phyloP scores from a whole-genome alignment of 495 filamentous ascomycete genomes.

The Cairneyella variabilis region DNA sequence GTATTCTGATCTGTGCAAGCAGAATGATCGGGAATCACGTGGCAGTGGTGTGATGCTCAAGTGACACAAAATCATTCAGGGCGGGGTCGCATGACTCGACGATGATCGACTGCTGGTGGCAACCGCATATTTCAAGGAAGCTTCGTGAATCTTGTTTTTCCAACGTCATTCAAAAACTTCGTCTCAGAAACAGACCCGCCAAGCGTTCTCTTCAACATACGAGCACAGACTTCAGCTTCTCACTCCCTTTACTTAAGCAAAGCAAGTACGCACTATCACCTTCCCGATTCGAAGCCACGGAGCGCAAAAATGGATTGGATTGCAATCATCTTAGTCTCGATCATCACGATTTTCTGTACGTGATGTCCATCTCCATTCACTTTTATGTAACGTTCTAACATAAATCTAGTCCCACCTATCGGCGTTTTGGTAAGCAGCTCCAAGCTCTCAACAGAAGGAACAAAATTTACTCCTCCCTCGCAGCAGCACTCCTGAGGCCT shows the following conservation, averaged over 20 bases:
- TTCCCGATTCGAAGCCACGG: neutral
- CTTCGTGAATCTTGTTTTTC: no score
- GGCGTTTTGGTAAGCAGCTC: no score
- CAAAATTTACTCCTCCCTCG: no score
- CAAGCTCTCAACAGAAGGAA: no score
- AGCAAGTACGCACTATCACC: neutral
- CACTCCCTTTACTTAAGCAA: no score
- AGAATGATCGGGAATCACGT: neutral
- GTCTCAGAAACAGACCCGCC: no score
- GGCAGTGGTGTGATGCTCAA: neutral
- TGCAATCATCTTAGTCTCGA: neutral
- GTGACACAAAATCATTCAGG: no score
- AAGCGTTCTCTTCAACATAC: neutral
- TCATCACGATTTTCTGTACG: conserved; percentile 4
- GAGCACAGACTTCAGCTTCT: neutral
- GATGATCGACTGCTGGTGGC: neutral
- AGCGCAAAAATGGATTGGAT: neutral
- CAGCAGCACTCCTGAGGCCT: no score
- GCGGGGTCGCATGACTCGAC: no score
- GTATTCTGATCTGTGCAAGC: neutral
- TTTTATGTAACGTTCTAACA: neutral
- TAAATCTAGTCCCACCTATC: conserved; percentile 54
- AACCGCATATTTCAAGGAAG: no score
- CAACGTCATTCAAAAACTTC: no score
- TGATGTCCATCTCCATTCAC: neutral